Evolutionary conservation across 306 rosid species (phyloP).

Genomic region (Bauhinia variegata): DNA sequence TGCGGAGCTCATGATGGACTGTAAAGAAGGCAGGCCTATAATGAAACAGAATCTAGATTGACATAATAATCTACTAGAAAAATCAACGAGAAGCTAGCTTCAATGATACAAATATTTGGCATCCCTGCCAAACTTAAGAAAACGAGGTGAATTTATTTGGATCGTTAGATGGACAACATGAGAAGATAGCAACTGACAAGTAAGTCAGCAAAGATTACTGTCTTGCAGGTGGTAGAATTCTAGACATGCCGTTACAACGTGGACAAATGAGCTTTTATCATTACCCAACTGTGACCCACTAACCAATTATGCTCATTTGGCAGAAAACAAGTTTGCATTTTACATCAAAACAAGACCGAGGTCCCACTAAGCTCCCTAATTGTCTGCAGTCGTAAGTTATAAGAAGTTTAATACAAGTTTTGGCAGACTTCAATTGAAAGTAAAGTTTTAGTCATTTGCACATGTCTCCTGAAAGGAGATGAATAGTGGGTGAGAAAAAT

Average conservation of each 20-base stretch:
- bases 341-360: constrained; percentile 24
- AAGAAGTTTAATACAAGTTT: constrained; percentile 32
- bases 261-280: constrained; percentile 31
- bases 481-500: neutral
- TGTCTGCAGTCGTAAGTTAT: constrained; percentile 22
- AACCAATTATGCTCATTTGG: constrained; percentile 36
- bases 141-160: neutral
- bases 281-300: constrained; percentile 39
- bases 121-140: constrained; percentile 10
- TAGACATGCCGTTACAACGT: constrained; percentile 24
- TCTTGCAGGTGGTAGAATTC: constrained; percentile 5
- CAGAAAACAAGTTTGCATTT: constrained; percentile 18
- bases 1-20: neutral
- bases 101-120: constrained; percentile 7
- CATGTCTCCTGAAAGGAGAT: constrained; percentile 11
- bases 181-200: constrained; percentile 13
- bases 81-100: constrained; percentile 13
- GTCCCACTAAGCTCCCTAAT: constrained; percentile 32
- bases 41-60: constrained; percentile 6
- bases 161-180: neutral
- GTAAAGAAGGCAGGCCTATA: neutral
- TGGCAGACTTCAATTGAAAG: constrained; percentile 20
- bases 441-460: constrained; percentile 33
- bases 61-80: neutral
- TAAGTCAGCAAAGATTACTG: neutral